Evolutionary conservation across 2,329 filamentous ascomycete species (phyloP), one percentile per base, ranked within the genome.

Genomic region (Epichloe sibirici): DNA sequence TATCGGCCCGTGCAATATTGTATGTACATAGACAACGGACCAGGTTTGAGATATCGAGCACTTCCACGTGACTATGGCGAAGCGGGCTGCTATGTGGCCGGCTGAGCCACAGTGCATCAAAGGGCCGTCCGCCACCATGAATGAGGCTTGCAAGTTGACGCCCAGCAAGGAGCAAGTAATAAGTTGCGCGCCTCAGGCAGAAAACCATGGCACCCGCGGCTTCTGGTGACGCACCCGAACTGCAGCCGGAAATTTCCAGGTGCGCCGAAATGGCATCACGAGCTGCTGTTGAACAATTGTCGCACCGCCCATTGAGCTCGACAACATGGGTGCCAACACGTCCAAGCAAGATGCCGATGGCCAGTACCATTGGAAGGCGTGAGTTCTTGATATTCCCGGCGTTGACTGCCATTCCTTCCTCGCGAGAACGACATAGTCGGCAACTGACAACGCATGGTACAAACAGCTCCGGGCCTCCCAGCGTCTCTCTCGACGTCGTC

Each of bases 401-500:
- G 7, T 35, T 9, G 25, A 55, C 25, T 11, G 25, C 25, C 13
- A 13, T 3, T 44, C 42, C 42, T 13, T 6, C 31, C 13, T 31
- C 3, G 23, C 15, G 13, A 48, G 34, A 21, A 35, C 38, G 12
- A 39, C 13, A 23, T 1, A 25, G n/a, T 31, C 43, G 35, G 17
- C 49, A 39, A 48, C 46, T 37, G 25, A 37, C 38, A 6, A 6
- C 28, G 25, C 45, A 28, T 43, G 31, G 48, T 13, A n/a, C 39
- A 63, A 61, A 63, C 62, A 72, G 64, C 61, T 66, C 65, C 59
- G 70, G 72, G 48, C 73, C 76, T 37, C 70, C 74, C 58, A 73
- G 75, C 61, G 68, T 95, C 69, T 95, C 90, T 59, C 83, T 88
- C 65, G 83, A 87, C 65, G 76, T 96, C 63, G 78, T 94, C 63